Evolutionary conservation across 2,329 filamentous ascomycete genomes (phyloP).

Genomic region (Botryotinia calthae): DNA sequence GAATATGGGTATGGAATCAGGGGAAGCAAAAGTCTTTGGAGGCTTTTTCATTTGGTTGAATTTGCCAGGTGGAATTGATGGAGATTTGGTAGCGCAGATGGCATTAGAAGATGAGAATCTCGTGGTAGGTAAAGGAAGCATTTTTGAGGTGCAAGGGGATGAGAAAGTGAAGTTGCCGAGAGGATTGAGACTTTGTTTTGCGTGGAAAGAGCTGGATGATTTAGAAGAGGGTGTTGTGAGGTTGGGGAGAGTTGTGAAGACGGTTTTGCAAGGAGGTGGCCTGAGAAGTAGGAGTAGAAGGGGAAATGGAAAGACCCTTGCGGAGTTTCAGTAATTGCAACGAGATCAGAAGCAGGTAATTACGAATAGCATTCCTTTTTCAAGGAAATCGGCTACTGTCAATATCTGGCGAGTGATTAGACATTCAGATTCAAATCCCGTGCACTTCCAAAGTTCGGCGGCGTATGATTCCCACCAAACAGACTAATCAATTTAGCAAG

Average conservation of each 20-base stretch:
- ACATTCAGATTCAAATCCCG: not conserved
- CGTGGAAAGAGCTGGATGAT: constrained; percentile 66
- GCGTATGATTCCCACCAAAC: not conserved
- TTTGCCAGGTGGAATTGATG: constrained; percentile 52
- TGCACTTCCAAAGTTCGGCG: not conserved
- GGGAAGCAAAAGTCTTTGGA: constrained; percentile 55
- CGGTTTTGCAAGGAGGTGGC: constrained; percentile 34
- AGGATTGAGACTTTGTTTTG: constrained; percentile 66
- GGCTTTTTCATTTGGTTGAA: constrained; percentile 86
- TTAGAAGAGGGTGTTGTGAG: constrained; percentile 66
- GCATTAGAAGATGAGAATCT: constrained; percentile 64
- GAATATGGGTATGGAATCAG: constrained; percentile 42
- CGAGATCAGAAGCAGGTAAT: not conserved
- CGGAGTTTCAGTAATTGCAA: not conserved
- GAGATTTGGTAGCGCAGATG: constrained; percentile 54
- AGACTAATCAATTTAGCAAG: not conserved
- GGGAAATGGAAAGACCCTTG: not conserved
- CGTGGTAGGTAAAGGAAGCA: constrained; percentile 63
- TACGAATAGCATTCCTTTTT: not conserved
- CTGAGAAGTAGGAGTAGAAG: not conserved
- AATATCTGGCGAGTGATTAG: not conserved
- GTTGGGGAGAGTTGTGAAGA: constrained; percentile 48
- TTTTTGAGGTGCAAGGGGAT: constrained; percentile 67
- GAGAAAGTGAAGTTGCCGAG: constrained; percentile 55
- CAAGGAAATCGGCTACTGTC: not conserved